Percentiles rank a stretch among this genome's conserved stretches.
These are phyloP conservation scores for Colletotrichum orchidophilum DNA, from an alignment of 2,329 filamentous ascomycete species.

Conservation along the genomic window DNA sequence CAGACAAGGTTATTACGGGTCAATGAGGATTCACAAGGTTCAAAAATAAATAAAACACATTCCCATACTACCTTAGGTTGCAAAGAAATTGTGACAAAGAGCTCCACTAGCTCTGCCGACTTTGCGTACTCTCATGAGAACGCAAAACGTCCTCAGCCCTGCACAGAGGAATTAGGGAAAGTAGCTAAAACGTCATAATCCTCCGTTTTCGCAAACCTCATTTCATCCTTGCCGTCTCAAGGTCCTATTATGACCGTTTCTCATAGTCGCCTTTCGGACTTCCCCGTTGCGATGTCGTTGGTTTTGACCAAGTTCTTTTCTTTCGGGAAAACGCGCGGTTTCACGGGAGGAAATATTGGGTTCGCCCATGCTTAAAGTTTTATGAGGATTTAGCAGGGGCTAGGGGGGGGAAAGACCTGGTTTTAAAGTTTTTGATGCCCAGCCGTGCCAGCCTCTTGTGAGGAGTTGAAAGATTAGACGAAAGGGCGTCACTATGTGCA, in stretches of 20 bases:
- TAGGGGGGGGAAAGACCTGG: no score
- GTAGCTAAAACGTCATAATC: not conserved
- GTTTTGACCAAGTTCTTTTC: conserved; percentile 11
- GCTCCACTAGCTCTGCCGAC: no score
- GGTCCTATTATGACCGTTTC: not conserved
- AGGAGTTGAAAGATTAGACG: no score
- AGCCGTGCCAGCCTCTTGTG: no score
- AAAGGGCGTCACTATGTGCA: no score
- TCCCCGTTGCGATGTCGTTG: not conserved
- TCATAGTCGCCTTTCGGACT: not conserved
- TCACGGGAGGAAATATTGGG: not conserved
- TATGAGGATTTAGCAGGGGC: not conserved
- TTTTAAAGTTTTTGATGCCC: no score
- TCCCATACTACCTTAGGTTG: not conserved
- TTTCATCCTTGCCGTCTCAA: not conserved
- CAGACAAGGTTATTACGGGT: conserved; percentile 32
- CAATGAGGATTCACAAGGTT: conserved; percentile 27
- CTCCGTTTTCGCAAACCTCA: not conserved
- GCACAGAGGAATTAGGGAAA: not conserved
- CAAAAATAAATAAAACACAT: not conserved
- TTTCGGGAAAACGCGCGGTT: not conserved
- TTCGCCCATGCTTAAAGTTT: not conserved
- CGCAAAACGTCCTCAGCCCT: not conserved
- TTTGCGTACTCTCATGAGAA: not conserved
- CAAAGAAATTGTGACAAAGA: not conserved